A percentile compares a stretch with the other conserved stretches of the same genome.
Conservation (phyloP, 805 yeast species). For the Sungouiella blattae region DNA sequence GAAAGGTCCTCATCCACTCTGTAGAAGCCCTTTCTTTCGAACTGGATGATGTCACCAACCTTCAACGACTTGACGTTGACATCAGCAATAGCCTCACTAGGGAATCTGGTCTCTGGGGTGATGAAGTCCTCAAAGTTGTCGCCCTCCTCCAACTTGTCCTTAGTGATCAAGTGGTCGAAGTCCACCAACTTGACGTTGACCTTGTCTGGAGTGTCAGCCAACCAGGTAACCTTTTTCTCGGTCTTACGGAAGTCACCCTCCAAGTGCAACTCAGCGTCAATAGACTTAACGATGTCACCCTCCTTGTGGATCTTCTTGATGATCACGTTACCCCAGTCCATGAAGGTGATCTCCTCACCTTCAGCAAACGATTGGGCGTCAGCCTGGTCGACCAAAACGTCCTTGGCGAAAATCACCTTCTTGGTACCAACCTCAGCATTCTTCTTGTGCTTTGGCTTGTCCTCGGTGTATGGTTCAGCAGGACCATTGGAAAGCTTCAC, state of each 20-base stretch:
- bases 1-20: constrained; percentile 63
- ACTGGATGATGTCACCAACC: constrained; percentile 86
- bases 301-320: constrained; percentile 66
- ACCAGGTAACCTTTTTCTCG: constrained; percentile 91
- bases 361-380: constrained; percentile 68
- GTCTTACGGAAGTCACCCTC: constrained; percentile 98
- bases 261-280: constrained; percentile 77
- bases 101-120: constrained; percentile 85
- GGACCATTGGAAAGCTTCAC: constrained; percentile 72
- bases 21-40: constrained; percentile 96
- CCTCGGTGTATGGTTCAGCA: constrained; percentile 55
- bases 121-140: constrained; percentile 91
- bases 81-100: constrained; percentile 74
- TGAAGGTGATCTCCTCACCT: constrained; percentile 91
- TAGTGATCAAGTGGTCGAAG: constrained; percentile 91
- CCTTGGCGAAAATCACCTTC: constrained; percentile 63
- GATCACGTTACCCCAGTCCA: constrained; percentile 98
- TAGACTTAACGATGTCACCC: constrained; percentile 52
- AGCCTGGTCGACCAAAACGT: constrained; percentile 76
- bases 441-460: constrained; percentile 91
- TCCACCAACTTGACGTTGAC: constrained; percentile 77
- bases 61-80: constrained; percentile 70
- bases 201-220: constrained; percentile 74
- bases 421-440: constrained; percentile 87
- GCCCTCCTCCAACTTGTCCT: constrained; percentile 92